Percentiles rank a stretch among this genome's conserved stretches.
These are phyloP conservation scores for Ceratobasidium sp. DNA, from an alignment of 1,284 basidiomycete genomes.

Conservation along the genomic window DNA sequence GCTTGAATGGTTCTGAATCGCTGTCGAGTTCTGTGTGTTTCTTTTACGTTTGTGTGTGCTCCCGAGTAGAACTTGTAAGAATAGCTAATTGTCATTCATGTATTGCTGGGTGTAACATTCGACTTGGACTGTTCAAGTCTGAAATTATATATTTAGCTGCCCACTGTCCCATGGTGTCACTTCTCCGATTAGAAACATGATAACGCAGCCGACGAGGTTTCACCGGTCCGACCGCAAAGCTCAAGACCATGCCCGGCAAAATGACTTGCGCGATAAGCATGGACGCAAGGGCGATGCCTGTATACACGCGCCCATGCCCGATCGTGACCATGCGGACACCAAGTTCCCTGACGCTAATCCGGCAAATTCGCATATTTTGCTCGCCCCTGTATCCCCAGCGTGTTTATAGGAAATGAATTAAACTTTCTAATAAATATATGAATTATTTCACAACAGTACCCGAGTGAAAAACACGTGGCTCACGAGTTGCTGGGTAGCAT, in stretches of 20 bases:
- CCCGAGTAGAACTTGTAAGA: constrained; percentile 12
- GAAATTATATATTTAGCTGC: not conserved
- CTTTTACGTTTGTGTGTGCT: constrained; percentile 7
- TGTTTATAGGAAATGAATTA: not conserved
- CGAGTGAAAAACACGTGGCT: not conserved
- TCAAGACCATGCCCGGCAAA: not conserved
- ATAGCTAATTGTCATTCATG: constrained; percentile 24
- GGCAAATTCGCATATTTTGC: constrained; percentile 11
- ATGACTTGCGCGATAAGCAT: constrained; percentile 15
- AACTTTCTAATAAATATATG: too few relatives aligned
- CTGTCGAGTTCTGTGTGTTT: constrained; percentile 3
- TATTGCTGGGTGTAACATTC: constrained; percentile 10
- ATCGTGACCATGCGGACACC: constrained; percentile 7
- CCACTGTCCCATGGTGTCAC: not conserved
- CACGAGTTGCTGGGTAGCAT: not conserved
- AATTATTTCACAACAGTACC: too few relatives aligned
- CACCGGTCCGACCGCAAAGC: not conserved
- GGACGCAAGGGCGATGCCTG: not conserved
- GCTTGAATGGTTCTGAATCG: constrained; percentile 13
- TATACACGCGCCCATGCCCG: not conserved
- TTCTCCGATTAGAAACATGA: constrained; percentile 17
- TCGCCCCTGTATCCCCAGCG: not conserved
- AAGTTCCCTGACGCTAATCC: not conserved
- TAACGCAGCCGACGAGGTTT: not conserved
- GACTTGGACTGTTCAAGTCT: not conserved